Conservation (phyloP, 805 yeast genomes). For the Scheffersomyces amazonensis region DNA sequence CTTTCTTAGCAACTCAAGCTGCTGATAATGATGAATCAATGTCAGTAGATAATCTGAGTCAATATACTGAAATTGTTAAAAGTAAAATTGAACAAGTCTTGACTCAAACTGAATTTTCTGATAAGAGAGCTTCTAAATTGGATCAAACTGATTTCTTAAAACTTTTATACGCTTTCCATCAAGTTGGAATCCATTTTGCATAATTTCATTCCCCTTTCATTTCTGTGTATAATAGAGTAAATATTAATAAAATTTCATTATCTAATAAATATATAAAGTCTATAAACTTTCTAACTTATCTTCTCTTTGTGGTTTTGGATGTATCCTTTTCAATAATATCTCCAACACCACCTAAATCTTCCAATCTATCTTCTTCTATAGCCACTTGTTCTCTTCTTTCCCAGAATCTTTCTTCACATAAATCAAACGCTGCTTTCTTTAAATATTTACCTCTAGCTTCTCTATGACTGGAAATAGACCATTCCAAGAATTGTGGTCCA, state of each 20-base stretch:
- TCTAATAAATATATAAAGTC: too few species aligned
- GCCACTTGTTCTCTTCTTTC: conserved; percentile 93
- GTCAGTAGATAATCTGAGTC: conserved; percentile 32
- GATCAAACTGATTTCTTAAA: conserved; percentile 93
- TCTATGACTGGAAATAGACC: conserved; percentile 86
- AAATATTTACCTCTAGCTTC: conserved; percentile 87
- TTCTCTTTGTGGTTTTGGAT: conserved; percentile 49
- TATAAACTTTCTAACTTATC: too few species aligned
- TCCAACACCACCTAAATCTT: conserved; percentile 88
- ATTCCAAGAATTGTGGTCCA: conserved; percentile 82
- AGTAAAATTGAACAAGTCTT: conserved; percentile 71
- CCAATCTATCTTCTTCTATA: conserved; percentile 82
- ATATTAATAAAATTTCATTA: neutral
- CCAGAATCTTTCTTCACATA: conserved; percentile 97
- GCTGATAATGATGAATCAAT: conserved; percentile 44
- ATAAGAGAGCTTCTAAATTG: conserved; percentile 87
- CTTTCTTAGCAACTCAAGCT: conserved; percentile 57
- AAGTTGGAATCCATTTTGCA: conserved; percentile 96
- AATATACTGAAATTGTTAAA: conserved; percentile 52
- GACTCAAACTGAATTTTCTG: conserved; percentile 74
- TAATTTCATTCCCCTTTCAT: conserved; percentile 21
- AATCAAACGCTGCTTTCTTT: conserved; percentile 83
- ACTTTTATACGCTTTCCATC: conserved; percentile 88
- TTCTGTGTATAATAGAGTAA: conserved; percentile 1
- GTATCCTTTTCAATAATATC: conserved; percentile 78